These are phyloP conservation scores for Pseudogymnoascus sp. DNA, from an alignment of 2,329 filamentous ascomycete genomes.

Conservation along the genomic window DNA sequence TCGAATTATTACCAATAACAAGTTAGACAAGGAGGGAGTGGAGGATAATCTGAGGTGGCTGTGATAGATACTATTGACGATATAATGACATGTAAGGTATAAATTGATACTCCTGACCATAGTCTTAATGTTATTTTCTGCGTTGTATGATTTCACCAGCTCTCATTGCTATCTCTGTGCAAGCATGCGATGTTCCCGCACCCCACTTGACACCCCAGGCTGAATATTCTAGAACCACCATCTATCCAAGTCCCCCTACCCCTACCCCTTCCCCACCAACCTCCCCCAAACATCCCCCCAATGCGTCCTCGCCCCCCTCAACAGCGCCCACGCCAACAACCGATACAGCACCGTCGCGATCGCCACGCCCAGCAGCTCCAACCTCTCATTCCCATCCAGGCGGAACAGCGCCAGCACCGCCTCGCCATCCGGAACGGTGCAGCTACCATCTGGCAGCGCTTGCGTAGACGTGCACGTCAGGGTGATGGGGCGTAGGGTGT, in stretches of 20 bases:
- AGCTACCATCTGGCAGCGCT: conserved; percentile 50
- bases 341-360: conserved; percentile 59
- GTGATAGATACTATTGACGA: background rate
- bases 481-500: conserved; percentile 49
- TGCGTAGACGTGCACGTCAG: conserved; percentile 60
- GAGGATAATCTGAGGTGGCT: background rate
- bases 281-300: conserved; percentile 31
- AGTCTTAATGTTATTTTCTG: background rate
- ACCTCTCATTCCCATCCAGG: conserved; percentile 51
- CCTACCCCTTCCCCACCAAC: background rate
- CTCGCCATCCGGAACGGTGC: conserved; percentile 58
- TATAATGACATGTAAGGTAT: background rate
- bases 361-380: conserved; percentile 56
- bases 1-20: background rate
- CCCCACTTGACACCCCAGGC: no score
- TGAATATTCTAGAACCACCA: background rate
- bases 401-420: conserved; percentile 62
- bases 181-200: no score
- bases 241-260: background rate
- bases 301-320: conserved; percentile 47
- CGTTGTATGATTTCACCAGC: background rate
- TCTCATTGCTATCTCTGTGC: no score
- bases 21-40: background rate
- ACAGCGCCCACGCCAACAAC: conserved; percentile 51
- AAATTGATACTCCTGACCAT: background rate